Conservation (phyloP, 306 rosid genomes). For the Senna tora region DNA sequence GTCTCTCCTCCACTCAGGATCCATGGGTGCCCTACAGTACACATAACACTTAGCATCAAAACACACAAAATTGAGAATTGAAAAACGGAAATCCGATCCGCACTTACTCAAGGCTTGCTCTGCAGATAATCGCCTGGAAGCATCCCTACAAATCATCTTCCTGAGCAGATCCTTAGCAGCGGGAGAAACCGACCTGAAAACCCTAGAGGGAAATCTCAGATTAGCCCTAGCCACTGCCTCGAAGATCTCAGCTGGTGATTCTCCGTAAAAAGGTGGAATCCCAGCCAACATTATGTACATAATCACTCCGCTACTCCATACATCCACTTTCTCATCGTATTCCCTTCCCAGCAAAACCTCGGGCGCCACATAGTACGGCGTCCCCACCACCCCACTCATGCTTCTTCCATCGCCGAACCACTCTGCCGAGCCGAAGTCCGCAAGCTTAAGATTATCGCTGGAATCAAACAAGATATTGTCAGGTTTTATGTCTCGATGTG, state of each 20-base stretch:
- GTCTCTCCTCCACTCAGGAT: slow-evolving; percentile 70
- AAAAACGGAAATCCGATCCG: too few species aligned
- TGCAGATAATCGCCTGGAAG: slow-evolving; percentile 65
- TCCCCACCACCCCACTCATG: slow-evolving; percentile 74
- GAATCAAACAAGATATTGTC: slow-evolving; percentile 73
- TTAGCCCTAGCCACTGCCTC: slow-evolving; percentile 77
- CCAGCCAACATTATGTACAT: slow-evolving; percentile 80
- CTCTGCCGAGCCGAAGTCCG: slow-evolving; percentile 86
- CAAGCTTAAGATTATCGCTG: slow-evolving; percentile 56
- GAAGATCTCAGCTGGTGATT: slow-evolving; percentile 66
- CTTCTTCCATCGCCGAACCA: slow-evolving; percentile 62
- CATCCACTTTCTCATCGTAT: slow-evolving; percentile 73
- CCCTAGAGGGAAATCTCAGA: slow-evolving; percentile 75
- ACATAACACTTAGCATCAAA: background rate
- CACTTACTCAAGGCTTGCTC: slow-evolving; percentile 82
- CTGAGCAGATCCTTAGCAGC: slow-evolving; percentile 82
- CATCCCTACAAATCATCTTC: slow-evolving; percentile 80
- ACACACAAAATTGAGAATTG: too few species aligned
- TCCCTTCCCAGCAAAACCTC: slow-evolving; percentile 77
- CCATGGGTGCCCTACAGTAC: slow-evolving; percentile 78
- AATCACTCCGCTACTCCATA: slow-evolving; percentile 86
- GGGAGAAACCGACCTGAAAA: slow-evolving; percentile 68
- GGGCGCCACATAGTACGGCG: slow-evolving; percentile 92
- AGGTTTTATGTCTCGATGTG: slow-evolving; percentile 83
- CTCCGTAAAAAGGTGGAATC: slow-evolving; percentile 82